Evolutionary conservation across 1,284 basidiomycete genomes (phyloP), one percentile per base, ranked within the genome.

Genomic region (Puccinia novopanici): DNA sequence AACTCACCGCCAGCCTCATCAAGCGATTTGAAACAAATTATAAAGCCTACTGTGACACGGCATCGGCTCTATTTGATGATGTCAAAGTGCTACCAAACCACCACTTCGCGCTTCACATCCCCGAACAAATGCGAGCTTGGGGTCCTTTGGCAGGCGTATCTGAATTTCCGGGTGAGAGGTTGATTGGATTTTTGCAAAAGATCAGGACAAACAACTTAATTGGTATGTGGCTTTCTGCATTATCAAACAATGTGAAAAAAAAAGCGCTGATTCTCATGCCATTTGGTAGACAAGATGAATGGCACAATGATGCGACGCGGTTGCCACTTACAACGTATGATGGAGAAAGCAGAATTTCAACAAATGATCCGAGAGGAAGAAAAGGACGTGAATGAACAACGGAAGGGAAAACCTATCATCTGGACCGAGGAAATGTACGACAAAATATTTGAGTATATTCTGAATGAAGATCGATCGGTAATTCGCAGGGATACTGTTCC

Each of bases 111-210:
- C 48, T 63, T 27, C 74, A 75, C 54, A 75, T 75, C 24, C 57
- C 74, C 3, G 15, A 77, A 42, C 61, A 77, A 70, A 77, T 77
- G 63, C 9, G 1, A 5, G 30, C 10, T 52, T 67, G 75, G 75
- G 75, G 75, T 6, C 63, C 75, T 40, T 67, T 77, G 30, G 5
- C 42, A 8, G 42, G 42, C 8, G 63, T 77, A 3, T 63, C 75
- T n/a, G 75, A 77, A 42, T 77, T 77, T 27, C 9, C 48, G 15
- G 75, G 75, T 2, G 63, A 77, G 63, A 34, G 45, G 12, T 30
- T 77, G 8, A 77, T 68, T 22, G 75, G 75, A 48, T 63, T 77
- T 27, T 77, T 77, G 34, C 75, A 68, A 37, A 68, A 77, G 30
- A 67, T 77, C 2, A 30, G 15, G 2, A 77, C 75, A 40, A 75